Conservation (phyloP, 495 filamentous ascomycete genomes). For the Talaromyces ruber region DNA sequence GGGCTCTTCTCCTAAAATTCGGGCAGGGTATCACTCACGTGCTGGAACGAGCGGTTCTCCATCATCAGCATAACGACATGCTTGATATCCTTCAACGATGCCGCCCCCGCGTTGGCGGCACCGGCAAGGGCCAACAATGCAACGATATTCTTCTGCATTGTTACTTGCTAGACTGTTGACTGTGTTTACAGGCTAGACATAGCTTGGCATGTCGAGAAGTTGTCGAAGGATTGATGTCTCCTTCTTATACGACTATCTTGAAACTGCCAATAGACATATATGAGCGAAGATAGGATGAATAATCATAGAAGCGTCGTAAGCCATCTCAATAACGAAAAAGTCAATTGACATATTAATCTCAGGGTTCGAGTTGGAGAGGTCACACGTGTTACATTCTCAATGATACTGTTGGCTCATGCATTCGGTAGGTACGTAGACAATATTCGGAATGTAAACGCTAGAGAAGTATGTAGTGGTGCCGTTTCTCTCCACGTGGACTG, state of each 20-base stretch:
- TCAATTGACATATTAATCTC: neutral
- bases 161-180: neutral
- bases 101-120: neutral
- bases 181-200: neutral
- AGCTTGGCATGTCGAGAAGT: neutral
- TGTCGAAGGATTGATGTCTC: neutral
- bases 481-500: neutral
- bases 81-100: constrained; percentile 2
- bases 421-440: neutral
- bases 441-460: neutral
- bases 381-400: neutral
- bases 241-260: neutral
- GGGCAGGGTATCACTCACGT: neutral
- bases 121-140: neutral
- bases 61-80: constrained; percentile 6
- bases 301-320: neutral
- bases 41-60: constrained; percentile 6
- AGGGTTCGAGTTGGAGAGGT: neutral
- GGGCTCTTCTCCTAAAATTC: neutral
- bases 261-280: neutral
- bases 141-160: neutral
- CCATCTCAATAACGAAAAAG: neutral
- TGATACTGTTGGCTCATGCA: neutral
- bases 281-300: neutral
- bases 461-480: neutral